Percentiles rank a stretch among this genome's conserved stretches.
Conservation (phyloP, 257 asterid species). For the Mitragyna speciosa region DNA sequence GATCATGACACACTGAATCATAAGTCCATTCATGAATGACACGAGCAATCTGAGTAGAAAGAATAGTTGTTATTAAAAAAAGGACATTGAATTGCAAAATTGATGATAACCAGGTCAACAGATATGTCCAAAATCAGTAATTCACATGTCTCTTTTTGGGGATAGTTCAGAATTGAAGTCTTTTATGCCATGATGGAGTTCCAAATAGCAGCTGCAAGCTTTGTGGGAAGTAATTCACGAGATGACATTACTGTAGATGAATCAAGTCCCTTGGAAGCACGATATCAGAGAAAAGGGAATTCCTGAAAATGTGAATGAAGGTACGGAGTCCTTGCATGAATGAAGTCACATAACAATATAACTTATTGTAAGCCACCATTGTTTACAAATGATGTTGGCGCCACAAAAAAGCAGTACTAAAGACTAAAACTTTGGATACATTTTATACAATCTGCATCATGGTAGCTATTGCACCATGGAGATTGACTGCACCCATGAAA, state of each 20-base stretch:
- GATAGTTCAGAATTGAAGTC: conserved; percentile 75
- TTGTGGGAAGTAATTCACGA: conserved; percentile 67
- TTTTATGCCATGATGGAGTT: conserved; percentile 55
- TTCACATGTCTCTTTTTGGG: conserved; percentile 87
- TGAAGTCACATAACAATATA: background rate
- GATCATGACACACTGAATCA: conserved; percentile 98
- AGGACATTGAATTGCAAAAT: conserved; percentile 5
- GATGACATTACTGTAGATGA: conserved; percentile 28
- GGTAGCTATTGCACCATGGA: background rate
- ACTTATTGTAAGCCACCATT: background rate
- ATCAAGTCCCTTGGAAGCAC: conserved; percentile 58
- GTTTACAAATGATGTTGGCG: background rate
- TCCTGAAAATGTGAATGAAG: conserved; percentile 43
- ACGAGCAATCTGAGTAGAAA: conserved; percentile 76
- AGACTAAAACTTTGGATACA: conserved; percentile 19
- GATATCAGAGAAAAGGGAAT: conserved; percentile 78
- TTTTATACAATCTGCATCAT: background rate
- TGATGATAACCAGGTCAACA: conserved; percentile 67
- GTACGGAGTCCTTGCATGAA: background rate
- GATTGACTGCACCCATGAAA: background rate
- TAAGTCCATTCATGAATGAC: conserved; percentile 98
- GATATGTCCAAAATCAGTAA: conserved; percentile 91
- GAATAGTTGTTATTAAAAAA: background rate
- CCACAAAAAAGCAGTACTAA: background rate
- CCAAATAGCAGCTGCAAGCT: conserved; percentile 86